Conservation (phyloP, 1,139 yeast species). For the Kurtzmaniella quercitrusa region DNA sequence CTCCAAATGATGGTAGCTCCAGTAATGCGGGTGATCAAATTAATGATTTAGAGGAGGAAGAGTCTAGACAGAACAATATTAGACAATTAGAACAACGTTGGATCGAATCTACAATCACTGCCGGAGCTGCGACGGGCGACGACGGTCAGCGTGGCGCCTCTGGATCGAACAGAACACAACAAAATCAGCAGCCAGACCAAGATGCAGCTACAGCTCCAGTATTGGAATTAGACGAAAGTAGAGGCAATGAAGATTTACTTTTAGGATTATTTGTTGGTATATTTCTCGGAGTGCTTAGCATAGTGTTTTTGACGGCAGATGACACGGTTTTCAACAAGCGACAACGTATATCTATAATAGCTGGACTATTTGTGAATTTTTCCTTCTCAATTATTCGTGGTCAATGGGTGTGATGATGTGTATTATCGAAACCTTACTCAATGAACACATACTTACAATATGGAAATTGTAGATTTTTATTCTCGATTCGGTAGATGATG, state of each 20-base stretch:
- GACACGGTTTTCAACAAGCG: conserved; percentile 54
- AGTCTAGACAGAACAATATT: conserved; percentile 32
- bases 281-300: conserved; percentile 58
- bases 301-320: conserved; percentile 53
- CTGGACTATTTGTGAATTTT: conserved; percentile 58
- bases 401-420: conserved; percentile 33
- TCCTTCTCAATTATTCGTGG: conserved; percentile 53
- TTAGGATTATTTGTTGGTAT: conserved; percentile 63
- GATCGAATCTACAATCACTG: conserved; percentile 73
- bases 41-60: conserved; percentile 41
- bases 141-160: conserved; percentile 6
- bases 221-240: conserved; percentile 29
- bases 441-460: not conserved
- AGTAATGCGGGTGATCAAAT: conserved; percentile 20
- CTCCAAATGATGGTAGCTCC: conserved; percentile 16
- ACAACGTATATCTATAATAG: conserved; percentile 59
- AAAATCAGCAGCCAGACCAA: conserved; percentile 3
- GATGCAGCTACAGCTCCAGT: conserved; percentile 20
- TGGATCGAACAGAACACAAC: conserved; percentile 2
- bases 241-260: conserved; percentile 55
- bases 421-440: not conserved
- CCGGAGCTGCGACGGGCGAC: conserved; percentile 12
- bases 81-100: conserved; percentile 81
- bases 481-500: too few species aligned
- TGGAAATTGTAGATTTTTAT: not conserved